A percentile compares a stretch with the other conserved stretches of the same genome.
Evolutionary conservation across 352 stramenopile genomes (phyloP).

Genomic region (Pythium utonaiense): DNA sequence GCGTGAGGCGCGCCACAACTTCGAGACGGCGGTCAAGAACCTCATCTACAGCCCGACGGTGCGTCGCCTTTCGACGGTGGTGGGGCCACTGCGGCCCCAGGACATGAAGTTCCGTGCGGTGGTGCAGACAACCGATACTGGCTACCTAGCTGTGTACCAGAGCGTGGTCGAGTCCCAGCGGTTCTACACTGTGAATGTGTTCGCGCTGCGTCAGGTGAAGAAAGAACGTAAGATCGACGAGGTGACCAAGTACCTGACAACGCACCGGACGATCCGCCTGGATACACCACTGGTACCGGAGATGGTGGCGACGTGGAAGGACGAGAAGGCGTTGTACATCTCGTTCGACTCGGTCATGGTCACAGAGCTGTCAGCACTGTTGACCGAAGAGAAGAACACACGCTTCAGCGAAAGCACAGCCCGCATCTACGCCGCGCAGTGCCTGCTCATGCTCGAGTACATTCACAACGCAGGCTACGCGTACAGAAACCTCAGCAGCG

Average conservation of each 20-base stretch:
- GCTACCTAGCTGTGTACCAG: conserved; percentile 70
- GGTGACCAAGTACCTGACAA: conserved; percentile 61
- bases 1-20: conserved; percentile 77
- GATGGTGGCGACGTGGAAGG: conserved; percentile 75
- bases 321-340: conserved; percentile 76
- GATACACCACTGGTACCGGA: conserved; percentile 68
- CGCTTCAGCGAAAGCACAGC: conserved; percentile 58
- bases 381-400: conserved; percentile 51
- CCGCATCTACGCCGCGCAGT: conserved; percentile 62
- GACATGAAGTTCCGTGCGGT: conserved; percentile 73
- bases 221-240: conserved; percentile 69
- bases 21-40: conserved; percentile 82
- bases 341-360: conserved; percentile 73
- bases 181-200: conserved; percentile 78
- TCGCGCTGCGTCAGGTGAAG: conserved; percentile 67
- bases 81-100: conserved; percentile 43
- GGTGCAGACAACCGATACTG: conserved; percentile 73
- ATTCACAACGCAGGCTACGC: conserved; percentile 76
- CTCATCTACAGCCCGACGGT: conserved; percentile 61
- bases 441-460: conserved; percentile 81
- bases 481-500: conserved; percentile 82
- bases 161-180: conserved; percentile 52
- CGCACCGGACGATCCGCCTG: conserved; percentile 62
- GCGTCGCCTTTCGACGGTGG: conserved; percentile 45
- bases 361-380: conserved; percentile 54